These are phyloP conservation scores for Sporisorium sorghi DNA, from an alignment of 1,284 basidiomycete species.

Conservation along the genomic window DNA sequence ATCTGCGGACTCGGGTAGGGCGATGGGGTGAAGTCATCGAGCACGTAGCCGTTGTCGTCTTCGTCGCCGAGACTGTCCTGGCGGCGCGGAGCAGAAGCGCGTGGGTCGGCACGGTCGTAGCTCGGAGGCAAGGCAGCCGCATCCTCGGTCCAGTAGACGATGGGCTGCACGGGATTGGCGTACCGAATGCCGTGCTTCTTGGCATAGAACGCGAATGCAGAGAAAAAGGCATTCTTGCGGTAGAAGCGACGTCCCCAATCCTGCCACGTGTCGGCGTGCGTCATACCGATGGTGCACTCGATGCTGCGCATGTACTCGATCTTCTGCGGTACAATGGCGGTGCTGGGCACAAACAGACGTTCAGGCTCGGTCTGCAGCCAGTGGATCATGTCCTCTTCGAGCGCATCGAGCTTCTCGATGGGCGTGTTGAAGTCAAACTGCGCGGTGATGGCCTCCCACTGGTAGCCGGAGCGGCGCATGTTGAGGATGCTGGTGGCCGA, in stretches of 20 bases:
- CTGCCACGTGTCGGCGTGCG: slow-evolving; percentile 65
- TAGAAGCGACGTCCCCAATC: slow-evolving; percentile 66
- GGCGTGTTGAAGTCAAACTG: slow-evolving; percentile 65
- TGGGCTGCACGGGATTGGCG: slow-evolving; percentile 56
- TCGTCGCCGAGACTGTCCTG: slow-evolving; percentile 25
- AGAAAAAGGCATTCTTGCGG: slow-evolving; percentile 63
- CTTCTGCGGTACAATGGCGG: slow-evolving; percentile 60
- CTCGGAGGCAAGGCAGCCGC: slow-evolving; percentile 51
- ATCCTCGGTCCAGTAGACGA: slow-evolving; percentile 62
- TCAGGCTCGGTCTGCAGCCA: slow-evolving; percentile 67
- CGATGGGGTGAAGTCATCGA: slow-evolving; percentile 54
- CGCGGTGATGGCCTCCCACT: slow-evolving; percentile 61
- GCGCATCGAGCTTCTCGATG: slow-evolving; percentile 62
- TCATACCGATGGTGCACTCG: slow-evolving; percentile 66
- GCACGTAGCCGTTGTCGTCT: slow-evolving; percentile 43
- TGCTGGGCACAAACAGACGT: slow-evolving; percentile 63
- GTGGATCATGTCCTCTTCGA: slow-evolving; percentile 65
- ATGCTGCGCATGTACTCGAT: slow-evolving; percentile 63
- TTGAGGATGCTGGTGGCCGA: slow-evolving; percentile 61
- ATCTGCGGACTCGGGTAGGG: slow-evolving; percentile 43
- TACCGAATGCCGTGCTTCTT: slow-evolving; percentile 66
- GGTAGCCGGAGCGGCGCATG: slow-evolving; percentile 62
- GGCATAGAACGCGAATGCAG: slow-evolving; percentile 63
- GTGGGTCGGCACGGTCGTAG: slow-evolving; percentile 37
- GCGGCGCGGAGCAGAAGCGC: slow-evolving; percentile 1